A percentile compares a stretch with the other conserved stretches of the same genome.
Conservation (phyloP, 2,329 filamentous ascomycete genomes). For the Ophiostoma australiae region DNA sequence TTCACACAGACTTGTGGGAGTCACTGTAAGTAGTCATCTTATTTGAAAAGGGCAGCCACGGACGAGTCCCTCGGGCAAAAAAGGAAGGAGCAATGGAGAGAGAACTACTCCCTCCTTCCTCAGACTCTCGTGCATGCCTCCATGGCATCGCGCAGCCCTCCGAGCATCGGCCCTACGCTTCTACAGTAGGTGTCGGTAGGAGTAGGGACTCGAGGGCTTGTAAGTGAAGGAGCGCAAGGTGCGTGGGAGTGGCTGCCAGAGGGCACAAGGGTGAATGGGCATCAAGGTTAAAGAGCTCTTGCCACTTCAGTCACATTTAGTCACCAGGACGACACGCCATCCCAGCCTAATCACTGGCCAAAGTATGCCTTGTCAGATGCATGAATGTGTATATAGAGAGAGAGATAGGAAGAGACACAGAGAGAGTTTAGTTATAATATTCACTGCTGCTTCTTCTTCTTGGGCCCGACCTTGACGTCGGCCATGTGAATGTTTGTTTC, state of each 20-base stretch:
- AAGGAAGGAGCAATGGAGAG: slow-evolving; percentile 12
- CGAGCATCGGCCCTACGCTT: neutral
- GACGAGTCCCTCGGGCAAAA: neutral
- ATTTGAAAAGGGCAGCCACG: neutral
- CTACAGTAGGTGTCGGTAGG: neutral
- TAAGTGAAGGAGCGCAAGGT: neutral
- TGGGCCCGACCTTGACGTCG: slow-evolving; percentile 39
- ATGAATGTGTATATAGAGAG: neutral
- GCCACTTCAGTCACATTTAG: neutral
- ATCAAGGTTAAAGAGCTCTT: neutral
- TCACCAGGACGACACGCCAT: neutral
- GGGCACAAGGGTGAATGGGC: too few species aligned
- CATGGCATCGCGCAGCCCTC: neutral
- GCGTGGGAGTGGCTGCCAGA: neutral
- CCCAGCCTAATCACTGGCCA: neutral
- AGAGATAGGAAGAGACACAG: neutral
- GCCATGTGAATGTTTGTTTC: slow-evolving; percentile 46
- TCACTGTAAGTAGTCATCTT: neutral
- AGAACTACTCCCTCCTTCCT: neutral
- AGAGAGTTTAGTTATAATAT: neutral
- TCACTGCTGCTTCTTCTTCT: slow-evolving; percentile 29
- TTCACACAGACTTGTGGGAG: neutral
- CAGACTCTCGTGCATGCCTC: neutral
- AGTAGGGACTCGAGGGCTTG: neutral
- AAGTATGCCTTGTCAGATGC: neutral